Conservation (phyloP, 1,284 basidiomycete genomes). For the Pascua sp. region DNA sequence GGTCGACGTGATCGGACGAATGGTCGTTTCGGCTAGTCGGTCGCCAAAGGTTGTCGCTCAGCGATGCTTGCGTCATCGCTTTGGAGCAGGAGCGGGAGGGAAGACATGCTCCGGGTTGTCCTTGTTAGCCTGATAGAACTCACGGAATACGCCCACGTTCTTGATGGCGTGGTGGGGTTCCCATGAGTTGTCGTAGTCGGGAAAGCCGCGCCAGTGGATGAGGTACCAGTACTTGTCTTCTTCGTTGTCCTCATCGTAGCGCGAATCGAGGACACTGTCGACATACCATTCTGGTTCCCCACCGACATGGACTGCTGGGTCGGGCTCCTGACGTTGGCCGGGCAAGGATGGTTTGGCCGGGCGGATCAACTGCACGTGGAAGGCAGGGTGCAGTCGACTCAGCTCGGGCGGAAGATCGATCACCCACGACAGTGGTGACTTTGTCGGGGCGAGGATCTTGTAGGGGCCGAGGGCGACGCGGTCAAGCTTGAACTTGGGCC, state of each 20-base stretch:
- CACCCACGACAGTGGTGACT: conserved; percentile 14
- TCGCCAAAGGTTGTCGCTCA: too few species aligned
- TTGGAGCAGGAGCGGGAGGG: too few species aligned
- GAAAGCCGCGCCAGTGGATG: conserved; percentile 8
- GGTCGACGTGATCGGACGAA: too few species aligned
- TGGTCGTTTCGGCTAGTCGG: too few species aligned
- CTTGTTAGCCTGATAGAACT: too few species aligned
- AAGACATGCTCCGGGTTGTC: too few species aligned
- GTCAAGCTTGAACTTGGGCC: conserved; percentile 50
- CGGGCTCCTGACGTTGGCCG: conserved; percentile 27
- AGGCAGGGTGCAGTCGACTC: conserved; percentile 48
- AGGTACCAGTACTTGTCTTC: conserved; percentile 1
- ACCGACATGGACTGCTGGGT: conserved; percentile 31
- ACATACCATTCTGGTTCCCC: conserved; percentile 28
- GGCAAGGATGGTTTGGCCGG: conserved; percentile 41
- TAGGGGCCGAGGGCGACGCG: conserved; percentile 50
- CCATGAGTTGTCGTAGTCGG: conserved; percentile 5
- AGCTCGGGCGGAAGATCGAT: conserved; percentile 43
- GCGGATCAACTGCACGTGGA: conserved; percentile 49
- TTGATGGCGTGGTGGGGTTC: conserved; percentile 2
- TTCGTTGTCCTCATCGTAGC: background rate
- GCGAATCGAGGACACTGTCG: background rate
- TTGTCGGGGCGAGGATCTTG: conserved; percentile 8
- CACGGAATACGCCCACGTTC: background rate
- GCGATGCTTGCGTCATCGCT: too few species aligned